A percentile compares a stretch with the other conserved stretches of the same genome.
phyloP scores from a whole-genome alignment of 257 asterid genomes.

The Solanum chilense region DNA sequence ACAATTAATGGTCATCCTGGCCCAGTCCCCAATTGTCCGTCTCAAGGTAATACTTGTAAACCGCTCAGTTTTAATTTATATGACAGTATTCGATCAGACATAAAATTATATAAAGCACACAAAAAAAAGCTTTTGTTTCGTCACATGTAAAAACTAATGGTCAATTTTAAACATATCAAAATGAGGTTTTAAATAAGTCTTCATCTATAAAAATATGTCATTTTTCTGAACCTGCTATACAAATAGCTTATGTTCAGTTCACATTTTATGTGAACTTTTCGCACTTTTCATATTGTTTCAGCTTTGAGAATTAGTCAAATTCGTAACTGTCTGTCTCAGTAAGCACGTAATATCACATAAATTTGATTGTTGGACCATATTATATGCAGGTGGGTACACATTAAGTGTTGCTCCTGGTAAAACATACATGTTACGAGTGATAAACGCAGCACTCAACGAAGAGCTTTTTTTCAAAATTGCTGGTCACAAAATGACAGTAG shows the following conservation, averaged over 20 bases:
- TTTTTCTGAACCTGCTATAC: neutral
- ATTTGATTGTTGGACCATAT: neutral
- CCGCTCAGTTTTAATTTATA: neutral
- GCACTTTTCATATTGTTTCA: too few species aligned
- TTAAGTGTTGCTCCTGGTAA: conserved; percentile 61
- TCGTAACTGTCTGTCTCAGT: too few species aligned
- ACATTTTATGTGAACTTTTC: neutral
- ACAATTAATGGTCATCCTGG: conserved; percentile 88
- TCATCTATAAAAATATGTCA: neutral
- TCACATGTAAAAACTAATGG: neutral
- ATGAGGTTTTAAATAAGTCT: neutral
- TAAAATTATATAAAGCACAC: neutral
- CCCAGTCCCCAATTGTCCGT: conserved; percentile 32
- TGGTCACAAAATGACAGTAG: conserved; percentile 68
- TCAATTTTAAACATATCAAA: neutral
- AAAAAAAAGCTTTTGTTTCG: neutral
- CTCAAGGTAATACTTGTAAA: conserved; percentile 20
- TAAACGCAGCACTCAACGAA: conserved; percentile 93
- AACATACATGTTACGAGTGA: conserved; percentile 60
- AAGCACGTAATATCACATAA: neutral
- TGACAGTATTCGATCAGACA: neutral
- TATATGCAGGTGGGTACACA: conserved; percentile 42
- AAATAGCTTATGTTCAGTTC: neutral
- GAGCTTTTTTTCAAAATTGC: conserved; percentile 90
- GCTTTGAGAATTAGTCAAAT: neutral